Evolutionary conservation across 2,329 filamentous ascomycete genomes (phyloP).

Genomic region (Pseudocercospora fuligena): DNA sequence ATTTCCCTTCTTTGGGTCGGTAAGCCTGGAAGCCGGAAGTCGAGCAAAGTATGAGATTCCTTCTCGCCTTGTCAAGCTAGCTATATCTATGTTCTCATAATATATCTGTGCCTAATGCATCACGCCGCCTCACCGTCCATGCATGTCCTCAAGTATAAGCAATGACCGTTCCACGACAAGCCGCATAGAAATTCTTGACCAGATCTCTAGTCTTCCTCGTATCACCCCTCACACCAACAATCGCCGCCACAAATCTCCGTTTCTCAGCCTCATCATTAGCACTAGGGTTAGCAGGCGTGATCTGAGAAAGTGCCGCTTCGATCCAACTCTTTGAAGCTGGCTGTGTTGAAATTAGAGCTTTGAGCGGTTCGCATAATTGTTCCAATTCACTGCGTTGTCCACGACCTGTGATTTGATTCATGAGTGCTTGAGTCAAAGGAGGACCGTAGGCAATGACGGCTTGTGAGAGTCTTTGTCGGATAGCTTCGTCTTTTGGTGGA

Average conservation of each 20-base stretch:
- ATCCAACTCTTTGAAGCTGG: slow-evolving; percentile 47
- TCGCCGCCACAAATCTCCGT: slow-evolving; percentile 66
- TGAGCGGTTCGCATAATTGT: slow-evolving; percentile 71
- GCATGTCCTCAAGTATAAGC: slow-evolving; percentile 19
- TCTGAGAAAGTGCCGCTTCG: slow-evolving; percentile 64
- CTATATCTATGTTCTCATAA: slow-evolving; percentile 1
- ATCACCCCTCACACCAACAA: slow-evolving; percentile 68
- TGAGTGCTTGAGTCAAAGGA: slow-evolving; percentile 62
- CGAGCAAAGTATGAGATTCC: background rate
- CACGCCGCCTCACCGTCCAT: background rate
- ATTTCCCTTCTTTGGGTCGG: no score
- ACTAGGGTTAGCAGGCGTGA: slow-evolving; percentile 54
- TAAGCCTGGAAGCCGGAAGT: no score
- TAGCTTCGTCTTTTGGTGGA: slow-evolving; percentile 34
- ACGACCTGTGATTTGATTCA: slow-evolving; percentile 70
- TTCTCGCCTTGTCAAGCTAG: background rate
- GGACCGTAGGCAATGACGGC: slow-evolving; percentile 66
- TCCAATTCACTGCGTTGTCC: slow-evolving; percentile 75
- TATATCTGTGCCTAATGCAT: background rate
- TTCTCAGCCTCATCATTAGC: slow-evolving; percentile 63
- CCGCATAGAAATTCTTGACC: slow-evolving; percentile 74
- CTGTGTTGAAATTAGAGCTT: slow-evolving; percentile 58
- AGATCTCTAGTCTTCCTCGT: slow-evolving; percentile 66
- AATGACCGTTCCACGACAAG: slow-evolving; percentile 57
- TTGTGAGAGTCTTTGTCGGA: slow-evolving; percentile 32